Evolutionary conservation across 768 basidiomycete species (phyloP), one percentile per base, ranked within the genome.

Genomic region (Boletus edulis): DNA sequence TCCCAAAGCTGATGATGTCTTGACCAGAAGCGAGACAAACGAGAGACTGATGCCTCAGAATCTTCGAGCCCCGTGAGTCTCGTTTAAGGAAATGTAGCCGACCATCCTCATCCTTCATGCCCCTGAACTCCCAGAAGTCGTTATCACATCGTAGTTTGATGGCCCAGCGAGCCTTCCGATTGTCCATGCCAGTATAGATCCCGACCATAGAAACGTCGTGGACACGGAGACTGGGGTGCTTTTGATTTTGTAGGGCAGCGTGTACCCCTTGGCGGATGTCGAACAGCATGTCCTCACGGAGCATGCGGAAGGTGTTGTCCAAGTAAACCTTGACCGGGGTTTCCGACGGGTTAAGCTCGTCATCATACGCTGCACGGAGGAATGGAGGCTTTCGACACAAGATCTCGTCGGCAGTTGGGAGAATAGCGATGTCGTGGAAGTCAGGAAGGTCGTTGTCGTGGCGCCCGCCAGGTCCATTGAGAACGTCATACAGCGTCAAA

Each of bases 371-470:
- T 2, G 75, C 67, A 4, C 80, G 77, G 13, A 86, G 64, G 56
- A 84, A 87, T 2, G 86, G 71, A 2, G 57, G 56, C 10, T 80
- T 75, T 13, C 47, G 67, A 37, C 72, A 84, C 3, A 58, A 53
- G 12, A 87, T 71, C 62, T 88, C 86, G 40, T 82, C 80, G 0
- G 80, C 75, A 4, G 85, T 85, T 2, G 87, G 87, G 5, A 85
- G 70, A 46, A 88, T 83, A 13, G 78, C 66, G 18, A 88, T 83
- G 24, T 78, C 53, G 7, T 77, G 76, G 58, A 83, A 87, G 56
- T 87, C 76, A 5, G 62, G 63, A 52, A 80, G 80, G 61, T 88
- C 86, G 44, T 89, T 89, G 62, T 86, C 85, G 52, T 88, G 87
- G 1, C 87, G 75, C 3, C 86, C 87, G 0, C 86, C 86, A 2